These are phyloP conservation scores for Panaeolus papilionaceus DNA, from an alignment of 768 basidiomycete species.

Conservation along the genomic window DNA sequence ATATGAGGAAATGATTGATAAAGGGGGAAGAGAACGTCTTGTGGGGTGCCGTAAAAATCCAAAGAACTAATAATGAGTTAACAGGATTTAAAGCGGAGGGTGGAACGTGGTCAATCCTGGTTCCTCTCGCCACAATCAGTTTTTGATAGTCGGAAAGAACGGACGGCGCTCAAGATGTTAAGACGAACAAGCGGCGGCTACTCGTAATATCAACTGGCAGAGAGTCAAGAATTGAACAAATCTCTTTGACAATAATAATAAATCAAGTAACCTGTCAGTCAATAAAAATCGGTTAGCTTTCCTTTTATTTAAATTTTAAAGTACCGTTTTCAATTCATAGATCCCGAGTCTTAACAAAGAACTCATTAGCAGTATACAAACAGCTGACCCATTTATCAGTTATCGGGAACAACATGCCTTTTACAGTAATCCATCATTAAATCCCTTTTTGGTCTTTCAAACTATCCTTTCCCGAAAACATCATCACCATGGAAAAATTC, in stretches of 20 bases:
- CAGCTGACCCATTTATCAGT: constrained; percentile 10
- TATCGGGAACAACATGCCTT: constrained; percentile 31
- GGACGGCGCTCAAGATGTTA: not conserved
- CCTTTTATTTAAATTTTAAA: too few species aligned
- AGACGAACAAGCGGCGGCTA: not conserved
- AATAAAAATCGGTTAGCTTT: too few species aligned
- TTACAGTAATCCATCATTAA: constrained; percentile 16
- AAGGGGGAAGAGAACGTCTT: constrained; percentile 4
- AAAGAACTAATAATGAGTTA: not conserved
- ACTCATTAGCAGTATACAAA: not conserved
- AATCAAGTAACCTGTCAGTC: too few species aligned
- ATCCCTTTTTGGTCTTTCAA: not conserved
- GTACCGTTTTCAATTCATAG: not conserved
- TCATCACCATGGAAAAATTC: constrained; percentile 58
- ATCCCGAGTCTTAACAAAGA: not conserved
- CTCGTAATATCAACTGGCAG: not conserved
- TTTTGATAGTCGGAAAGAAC: not conserved
- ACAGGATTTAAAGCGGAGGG: constrained; percentile 14
- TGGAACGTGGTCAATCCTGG: too few species aligned
- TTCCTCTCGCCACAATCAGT: too few species aligned
- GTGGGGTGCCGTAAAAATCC: not conserved
- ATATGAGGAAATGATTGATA: constrained; percentile 14
- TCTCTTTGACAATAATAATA: too few species aligned
- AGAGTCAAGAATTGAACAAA: too few species aligned
- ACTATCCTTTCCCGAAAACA: constrained; percentile 5